phyloP scores from a whole-genome alignment of 2,329 filamentous ascomycete genomes.

The Sporothrix globosa region DNA sequence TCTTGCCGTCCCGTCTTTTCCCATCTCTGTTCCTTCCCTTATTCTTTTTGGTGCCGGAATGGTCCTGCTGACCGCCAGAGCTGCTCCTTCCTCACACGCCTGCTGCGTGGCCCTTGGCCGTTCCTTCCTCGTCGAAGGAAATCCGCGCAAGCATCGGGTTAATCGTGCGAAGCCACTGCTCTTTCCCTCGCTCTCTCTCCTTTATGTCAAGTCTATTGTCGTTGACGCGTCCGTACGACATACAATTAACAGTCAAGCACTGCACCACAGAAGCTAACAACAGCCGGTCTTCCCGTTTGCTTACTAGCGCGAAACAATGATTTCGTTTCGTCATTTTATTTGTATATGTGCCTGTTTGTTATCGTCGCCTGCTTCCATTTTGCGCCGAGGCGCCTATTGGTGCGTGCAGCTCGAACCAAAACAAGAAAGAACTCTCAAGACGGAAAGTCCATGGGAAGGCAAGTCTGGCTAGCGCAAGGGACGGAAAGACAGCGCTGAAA shows the following conservation, averaged over 20 bases:
- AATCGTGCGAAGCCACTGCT: not conserved
- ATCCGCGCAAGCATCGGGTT: constrained; percentile 12
- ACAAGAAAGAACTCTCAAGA: constrained; percentile 9
- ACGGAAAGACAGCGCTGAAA: constrained; percentile 23
- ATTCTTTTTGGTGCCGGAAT: not conserved
- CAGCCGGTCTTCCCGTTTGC: constrained; percentile 30
- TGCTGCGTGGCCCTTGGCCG: not conserved
- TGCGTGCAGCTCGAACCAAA: not conserved
- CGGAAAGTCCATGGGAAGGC: not conserved
- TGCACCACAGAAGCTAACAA: not conserved
- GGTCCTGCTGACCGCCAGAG: constrained; percentile 5
- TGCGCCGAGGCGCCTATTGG: constrained; percentile 19
- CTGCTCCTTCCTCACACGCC: not conserved
- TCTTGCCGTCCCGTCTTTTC: constrained; percentile 25
- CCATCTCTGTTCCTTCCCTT: not conserved
- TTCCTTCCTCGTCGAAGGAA: not conserved
- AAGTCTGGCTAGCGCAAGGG: constrained; percentile 23
- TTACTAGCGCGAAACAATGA: constrained; percentile 28
- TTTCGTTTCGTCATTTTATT: constrained; percentile 14
- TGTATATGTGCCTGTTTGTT: not conserved
- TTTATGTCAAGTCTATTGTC: not conserved
- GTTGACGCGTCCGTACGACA: too few relatives aligned
- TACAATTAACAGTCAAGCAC: not conserved
- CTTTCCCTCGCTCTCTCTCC: not conserved
- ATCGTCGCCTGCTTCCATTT: not conserved